phyloP scores from a whole-genome alignment of 345 rosid species.

The Pistacia vera region DNA sequence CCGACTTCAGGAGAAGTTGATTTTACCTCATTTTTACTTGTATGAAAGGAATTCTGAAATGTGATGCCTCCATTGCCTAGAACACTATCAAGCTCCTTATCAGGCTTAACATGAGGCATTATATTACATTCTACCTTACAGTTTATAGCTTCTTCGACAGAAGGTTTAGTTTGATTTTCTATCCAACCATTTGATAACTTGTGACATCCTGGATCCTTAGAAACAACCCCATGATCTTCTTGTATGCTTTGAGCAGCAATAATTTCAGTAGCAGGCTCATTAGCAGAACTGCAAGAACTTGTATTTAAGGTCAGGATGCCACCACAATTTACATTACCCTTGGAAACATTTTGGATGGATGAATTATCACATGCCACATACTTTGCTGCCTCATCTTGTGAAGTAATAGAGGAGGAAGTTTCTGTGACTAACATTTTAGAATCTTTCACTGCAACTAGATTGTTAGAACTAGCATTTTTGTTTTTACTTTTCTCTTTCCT shows the following conservation, averaged over 20 bases:
- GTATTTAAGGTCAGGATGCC: constrained; percentile 23
- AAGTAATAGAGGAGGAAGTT: constrained; percentile 29
- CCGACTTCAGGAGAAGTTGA: constrained; percentile 27
- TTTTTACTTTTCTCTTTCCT: constrained; percentile 67
- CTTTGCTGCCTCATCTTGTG: constrained; percentile 37
- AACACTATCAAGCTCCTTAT: constrained; percentile 28
- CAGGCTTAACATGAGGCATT: constrained; percentile 29
- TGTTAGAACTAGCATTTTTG: constrained; percentile 37
- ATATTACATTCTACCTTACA: constrained; percentile 30
- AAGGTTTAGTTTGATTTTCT: constrained; percentile 28
- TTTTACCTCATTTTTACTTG: constrained; percentile 36
- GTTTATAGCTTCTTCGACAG: constrained; percentile 27
- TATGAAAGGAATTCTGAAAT: constrained; percentile 29
- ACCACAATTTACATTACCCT: constrained; percentile 23
- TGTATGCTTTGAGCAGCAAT: constrained; percentile 28
- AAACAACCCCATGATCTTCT: constrained; percentile 36
- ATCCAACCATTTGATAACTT: constrained; percentile 23
- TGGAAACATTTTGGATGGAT: constrained; percentile 21
- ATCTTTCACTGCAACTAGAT: constrained; percentile 35
- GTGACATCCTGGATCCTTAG: constrained; percentile 23
- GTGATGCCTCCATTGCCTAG: constrained; percentile 33
- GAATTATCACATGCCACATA: constrained; percentile 31
- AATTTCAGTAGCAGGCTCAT: constrained; percentile 38
- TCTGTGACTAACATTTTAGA: constrained; percentile 36
- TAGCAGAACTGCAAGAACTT: constrained; percentile 32